Evolutionary conservation across 306 rosid species (phyloP).

Genomic region (Gillenia trifoliata): DNA sequence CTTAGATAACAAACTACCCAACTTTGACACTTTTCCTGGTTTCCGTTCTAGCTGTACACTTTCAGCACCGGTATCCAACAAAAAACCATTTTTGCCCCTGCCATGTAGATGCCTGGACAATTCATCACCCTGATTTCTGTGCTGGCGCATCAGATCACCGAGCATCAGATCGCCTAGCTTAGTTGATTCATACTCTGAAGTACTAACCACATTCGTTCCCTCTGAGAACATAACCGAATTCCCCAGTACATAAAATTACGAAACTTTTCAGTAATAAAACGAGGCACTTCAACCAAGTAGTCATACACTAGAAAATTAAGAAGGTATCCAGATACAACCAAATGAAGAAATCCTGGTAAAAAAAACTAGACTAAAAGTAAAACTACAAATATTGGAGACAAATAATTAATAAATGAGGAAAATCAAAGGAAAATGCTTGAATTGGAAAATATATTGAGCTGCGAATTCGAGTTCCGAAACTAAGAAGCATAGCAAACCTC

Average conservation of each 20-base stretch:
- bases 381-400: neutral
- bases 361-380: neutral
- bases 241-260: conserved; percentile 17
- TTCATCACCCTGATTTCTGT: conserved; percentile 35
- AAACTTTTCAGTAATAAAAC: neutral
- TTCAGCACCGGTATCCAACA: conserved; percentile 38
- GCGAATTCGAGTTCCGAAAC: neutral
- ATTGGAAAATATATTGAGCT: neutral
- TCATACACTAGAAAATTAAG: neutral
- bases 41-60: conserved; percentile 46
- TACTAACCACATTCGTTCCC: conserved; percentile 36
- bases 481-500: neutral
- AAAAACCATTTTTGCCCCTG: conserved; percentile 36
- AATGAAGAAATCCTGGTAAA: neutral
- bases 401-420: neutral
- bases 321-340: neutral
- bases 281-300: neutral
- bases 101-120: conserved; percentile 27
- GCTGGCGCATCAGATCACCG: conserved; percentile 25
- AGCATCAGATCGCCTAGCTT: conserved; percentile 39
- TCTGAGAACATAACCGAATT: conserved; percentile 36
- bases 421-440: neutral
- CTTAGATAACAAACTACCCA: conserved; percentile 46
- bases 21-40: conserved; percentile 48
- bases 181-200: conserved; percentile 36